Percentiles rank a stretch among this genome's conserved stretches.
phyloP scores from a whole-genome alignment of 805 yeast species.

The Teunomyces barrocoloradensis region DNA sequence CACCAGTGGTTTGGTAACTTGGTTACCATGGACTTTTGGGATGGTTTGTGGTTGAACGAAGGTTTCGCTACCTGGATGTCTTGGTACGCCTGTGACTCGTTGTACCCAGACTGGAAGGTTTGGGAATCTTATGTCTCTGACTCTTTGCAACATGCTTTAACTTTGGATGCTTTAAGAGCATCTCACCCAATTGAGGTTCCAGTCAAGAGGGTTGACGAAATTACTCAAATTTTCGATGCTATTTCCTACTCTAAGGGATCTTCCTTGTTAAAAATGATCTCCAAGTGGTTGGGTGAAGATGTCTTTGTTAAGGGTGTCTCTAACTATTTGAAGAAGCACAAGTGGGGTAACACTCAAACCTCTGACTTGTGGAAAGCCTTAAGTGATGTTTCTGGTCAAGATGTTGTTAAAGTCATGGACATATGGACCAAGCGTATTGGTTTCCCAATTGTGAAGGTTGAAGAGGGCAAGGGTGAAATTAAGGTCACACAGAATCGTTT shows the following conservation, averaged over 20 bases:
- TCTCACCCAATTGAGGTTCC: slow-evolving; percentile 88
- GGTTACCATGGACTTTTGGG: slow-evolving; percentile 94
- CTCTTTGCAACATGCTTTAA: slow-evolving; percentile 70
- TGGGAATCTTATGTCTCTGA: slow-evolving; percentile 82
- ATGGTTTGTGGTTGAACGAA: slow-evolving; percentile 84
- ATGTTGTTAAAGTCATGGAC: slow-evolving; percentile 71
- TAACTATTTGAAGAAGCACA: slow-evolving; percentile 68
- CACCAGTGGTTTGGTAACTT: slow-evolving; percentile 92
- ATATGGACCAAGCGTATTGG: slow-evolving; percentile 81
- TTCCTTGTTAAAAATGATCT: slow-evolving; percentile 73
- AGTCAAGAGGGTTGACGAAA: slow-evolving; percentile 72
- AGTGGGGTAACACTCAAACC: slow-evolving; percentile 75
- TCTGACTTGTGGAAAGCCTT: slow-evolving; percentile 76
- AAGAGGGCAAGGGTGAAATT: slow-evolving; percentile 50
- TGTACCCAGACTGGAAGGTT: slow-evolving; percentile 83
- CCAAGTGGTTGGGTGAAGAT: slow-evolving; percentile 77
- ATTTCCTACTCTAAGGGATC: slow-evolving; percentile 84
- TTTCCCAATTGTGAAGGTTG: slow-evolving; percentile 68
- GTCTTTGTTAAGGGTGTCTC: slow-evolving; percentile 77
- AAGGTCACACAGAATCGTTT: slow-evolving; percentile 69
- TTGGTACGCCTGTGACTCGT: slow-evolving; percentile 74
- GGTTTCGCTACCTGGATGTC: slow-evolving; percentile 93
- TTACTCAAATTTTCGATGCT: slow-evolving; percentile 82
- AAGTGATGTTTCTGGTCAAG: slow-evolving; percentile 66
- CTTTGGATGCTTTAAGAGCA: slow-evolving; percentile 74